A percentile compares a stretch with the other conserved stretches of the same genome.
These are phyloP conservation scores for Codiaeum variegatum DNA, from an alignment of 441 rosid genomes.

Conservation along the genomic window DNA sequence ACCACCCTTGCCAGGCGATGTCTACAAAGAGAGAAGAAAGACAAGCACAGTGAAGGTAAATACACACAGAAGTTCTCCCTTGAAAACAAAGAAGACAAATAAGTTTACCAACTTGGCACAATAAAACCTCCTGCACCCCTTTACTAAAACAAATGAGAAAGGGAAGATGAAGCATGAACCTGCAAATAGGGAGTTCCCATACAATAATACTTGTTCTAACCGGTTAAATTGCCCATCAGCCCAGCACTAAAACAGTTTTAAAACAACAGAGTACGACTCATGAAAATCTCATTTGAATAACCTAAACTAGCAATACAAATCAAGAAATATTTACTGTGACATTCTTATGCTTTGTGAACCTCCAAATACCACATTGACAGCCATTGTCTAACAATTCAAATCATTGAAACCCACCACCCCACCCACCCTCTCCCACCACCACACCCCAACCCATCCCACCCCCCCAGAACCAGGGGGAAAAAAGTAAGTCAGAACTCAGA, in stretches of 20 bases:
- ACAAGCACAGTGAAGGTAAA: background rate
- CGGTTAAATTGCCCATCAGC: background rate
- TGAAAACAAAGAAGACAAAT: background rate
- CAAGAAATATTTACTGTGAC: background rate
- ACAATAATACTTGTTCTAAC: background rate
- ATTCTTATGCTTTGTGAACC: background rate
- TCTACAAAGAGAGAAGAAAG: constrained; percentile 40
- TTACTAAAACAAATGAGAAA: background rate
- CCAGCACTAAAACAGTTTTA: background rate
- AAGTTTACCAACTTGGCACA: background rate
- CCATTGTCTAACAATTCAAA: background rate
- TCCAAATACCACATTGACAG: background rate
- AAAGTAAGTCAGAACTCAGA: background rate
- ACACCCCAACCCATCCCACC: background rate
- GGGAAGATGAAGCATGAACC: background rate
- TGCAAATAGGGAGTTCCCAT: background rate
- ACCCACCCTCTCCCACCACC: too few species aligned
- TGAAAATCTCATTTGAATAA: background rate
- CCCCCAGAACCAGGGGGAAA: background rate
- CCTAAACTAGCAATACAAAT: background rate
- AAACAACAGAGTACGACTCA: background rate
- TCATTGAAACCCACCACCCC: too few species aligned
- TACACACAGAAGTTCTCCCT: background rate
- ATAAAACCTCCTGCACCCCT: background rate
- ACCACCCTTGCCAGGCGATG: constrained; percentile 77